A percentile compares a stretch with the other conserved stretches of the same genome.
phyloP scores from a whole-genome alignment of 768 basidiomycete species.

The Terana coerulea region DNA sequence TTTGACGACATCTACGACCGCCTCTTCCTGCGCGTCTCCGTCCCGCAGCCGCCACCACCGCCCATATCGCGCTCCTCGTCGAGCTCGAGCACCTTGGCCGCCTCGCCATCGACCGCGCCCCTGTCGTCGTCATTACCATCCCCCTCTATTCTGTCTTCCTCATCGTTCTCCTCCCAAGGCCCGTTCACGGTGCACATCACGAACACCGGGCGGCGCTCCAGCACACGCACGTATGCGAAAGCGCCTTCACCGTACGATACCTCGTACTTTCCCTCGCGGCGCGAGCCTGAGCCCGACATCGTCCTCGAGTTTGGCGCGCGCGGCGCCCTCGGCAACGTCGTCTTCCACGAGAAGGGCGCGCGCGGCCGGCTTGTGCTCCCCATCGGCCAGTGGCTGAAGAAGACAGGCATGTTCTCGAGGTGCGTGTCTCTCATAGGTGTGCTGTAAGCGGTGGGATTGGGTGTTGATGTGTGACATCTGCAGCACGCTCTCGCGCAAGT shows the following conservation, averaged over 20 bases:
- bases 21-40: slow-evolving; percentile 60
- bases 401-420: slow-evolving; percentile 63
- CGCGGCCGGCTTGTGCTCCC: slow-evolving; percentile 31
- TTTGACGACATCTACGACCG: slow-evolving; percentile 80
- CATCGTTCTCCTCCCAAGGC: slow-evolving; percentile 11
- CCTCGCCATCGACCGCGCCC: slow-evolving; percentile 17
- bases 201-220: slow-evolving; percentile 61
- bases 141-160: neutral
- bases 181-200: slow-evolving; percentile 50
- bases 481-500: slow-evolving; percentile 68
- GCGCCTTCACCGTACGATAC: slow-evolving; percentile 25
- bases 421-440: slow-evolving; percentile 31
- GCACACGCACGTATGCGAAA: slow-evolving; percentile 42
- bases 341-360: slow-evolving; percentile 39
- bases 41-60: slow-evolving; percentile 30
- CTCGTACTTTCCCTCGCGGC: slow-evolving; percentile 26
- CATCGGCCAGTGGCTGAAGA: slow-evolving; percentile 63
- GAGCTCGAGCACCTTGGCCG: no score
- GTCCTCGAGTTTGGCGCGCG: slow-evolving; percentile 58
- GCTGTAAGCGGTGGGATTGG: neutral
- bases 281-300: slow-evolving; percentile 42
- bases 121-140: neutral
- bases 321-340: slow-evolving; percentile 56
- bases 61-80: neutral
- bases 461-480: neutral